Base-by-base conservation (phyloP, 306 rosid species). In the Gynostemma pentaphyllum region DNA sequence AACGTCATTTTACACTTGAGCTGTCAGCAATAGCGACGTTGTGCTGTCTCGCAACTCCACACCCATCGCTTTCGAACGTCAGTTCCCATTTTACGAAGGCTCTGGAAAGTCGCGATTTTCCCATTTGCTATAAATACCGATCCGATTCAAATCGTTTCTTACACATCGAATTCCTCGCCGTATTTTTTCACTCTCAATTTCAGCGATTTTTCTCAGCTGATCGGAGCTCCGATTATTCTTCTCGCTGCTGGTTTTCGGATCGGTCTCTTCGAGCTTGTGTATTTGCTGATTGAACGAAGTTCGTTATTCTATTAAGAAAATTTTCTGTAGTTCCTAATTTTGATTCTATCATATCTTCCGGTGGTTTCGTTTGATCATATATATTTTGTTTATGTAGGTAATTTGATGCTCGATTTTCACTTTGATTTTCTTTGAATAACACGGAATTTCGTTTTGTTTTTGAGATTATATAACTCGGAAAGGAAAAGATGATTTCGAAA, bases 201-300 rank as follows among this genome's bases (percentile, higher is more conserved):
- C 48, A 36, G 1, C 15, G 26, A 42, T 7, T 44, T n/a, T 15
- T 45, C 55, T 45, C 44, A 5, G 42, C 23, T 45, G 40, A 2
- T 29, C 54, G 41, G 53, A 44, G 54, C 54, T 44, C 54, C 42
- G 41, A 63, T 15, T 11, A n/a, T 29, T 44, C 44, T 9, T 21
- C 23, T 21, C 0, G 59, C 41, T 1, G 22, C 51, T 14, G 40
- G 9, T 23, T 62, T 42, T 37, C 36, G 57, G 51, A 60, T 57
- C 60, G 26, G 70, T 62, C 5, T 34, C 67, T 9, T 34, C 69
- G 16, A 21, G 78, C 66, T 21, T 74, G 46, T 68, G 59, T 50
- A n/a, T 62, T 51, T 28, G 47, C 80, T 24, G 74, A 54, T 64
- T 67, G 83, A 64, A 67, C 45, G 70, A 66, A 70, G 79, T 78